These are phyloP conservation scores for Helenozyma rhizophorensis DNA, from an alignment of 805 yeast genomes.

Conservation along the genomic window DNA sequence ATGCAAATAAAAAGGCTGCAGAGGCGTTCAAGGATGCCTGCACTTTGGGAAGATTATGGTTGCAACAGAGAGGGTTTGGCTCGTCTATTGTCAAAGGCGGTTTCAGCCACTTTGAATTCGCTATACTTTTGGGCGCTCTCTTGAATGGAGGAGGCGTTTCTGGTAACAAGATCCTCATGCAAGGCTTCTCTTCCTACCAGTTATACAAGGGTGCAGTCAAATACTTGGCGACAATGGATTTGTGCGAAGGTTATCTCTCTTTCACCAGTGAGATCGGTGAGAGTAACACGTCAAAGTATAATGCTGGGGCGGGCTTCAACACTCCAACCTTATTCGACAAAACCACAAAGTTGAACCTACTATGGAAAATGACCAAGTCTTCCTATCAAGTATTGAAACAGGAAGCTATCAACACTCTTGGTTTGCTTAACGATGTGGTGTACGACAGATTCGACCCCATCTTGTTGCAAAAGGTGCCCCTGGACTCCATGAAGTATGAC, in stretches of 20 bases:
- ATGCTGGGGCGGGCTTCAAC: conserved; percentile 53
- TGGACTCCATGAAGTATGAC: conserved; percentile 63
- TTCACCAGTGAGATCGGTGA: conserved; percentile 57
- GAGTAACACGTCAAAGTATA: conserved; percentile 38
- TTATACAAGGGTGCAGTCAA: conserved; percentile 83
- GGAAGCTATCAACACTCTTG: conserved; percentile 66
- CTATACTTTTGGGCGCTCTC: conserved; percentile 72
- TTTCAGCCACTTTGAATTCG: conserved; percentile 90
- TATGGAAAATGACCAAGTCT: conserved; percentile 74
- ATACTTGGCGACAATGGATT: conserved; percentile 77
- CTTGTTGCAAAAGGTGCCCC: conserved; percentile 58
- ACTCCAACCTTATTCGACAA: conserved; percentile 77
- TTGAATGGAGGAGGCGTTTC: conserved; percentile 76
- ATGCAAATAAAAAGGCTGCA: conserved; percentile 68
- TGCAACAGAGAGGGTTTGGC: conserved; percentile 77
- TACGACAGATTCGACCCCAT: conserved; percentile 79
- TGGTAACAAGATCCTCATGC: conserved; percentile 72
- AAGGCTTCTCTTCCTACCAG: conserved; percentile 91
- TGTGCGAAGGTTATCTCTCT: conserved; percentile 60
- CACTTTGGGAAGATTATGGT: conserved; percentile 83
- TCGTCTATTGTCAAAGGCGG: conserved; percentile 67
- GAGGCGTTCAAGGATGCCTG: conserved; percentile 86
- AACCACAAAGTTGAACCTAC: conserved; percentile 67
- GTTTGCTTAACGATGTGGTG: conserved; percentile 69
- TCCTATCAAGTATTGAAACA: conserved; percentile 59